Evolutionary conservation across 768 basidiomycete species (phyloP), one percentile per base, ranked within the genome.

Genomic region (Pleurotus salmoneostramineus): DNA sequence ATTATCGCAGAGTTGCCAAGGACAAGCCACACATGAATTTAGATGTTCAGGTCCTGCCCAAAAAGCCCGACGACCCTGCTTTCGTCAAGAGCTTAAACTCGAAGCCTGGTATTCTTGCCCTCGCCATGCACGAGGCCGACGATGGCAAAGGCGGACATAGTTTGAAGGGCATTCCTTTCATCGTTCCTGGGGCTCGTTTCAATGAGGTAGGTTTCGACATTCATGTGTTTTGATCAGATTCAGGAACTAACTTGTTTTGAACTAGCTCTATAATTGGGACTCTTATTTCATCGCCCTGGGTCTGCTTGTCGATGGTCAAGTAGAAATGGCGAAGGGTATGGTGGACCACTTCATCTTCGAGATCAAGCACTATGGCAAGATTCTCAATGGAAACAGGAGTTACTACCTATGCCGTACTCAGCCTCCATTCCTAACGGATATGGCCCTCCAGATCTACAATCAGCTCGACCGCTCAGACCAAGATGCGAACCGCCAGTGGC

Each of bases 321-420:
- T 96, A 32, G 83, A 87, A 58, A 91, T 98, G 85, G 96, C 97
- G 15, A 93, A 95, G 72, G 93, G 94, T 65, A 94, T 98, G 86
- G 95, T 98, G 45, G 97, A 98, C 56, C 96, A 99, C 71, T 99
- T 98, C 76, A 91, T 97, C 68, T 99, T 98, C 69, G 94, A 98
- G 78, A 97, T 99, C 78, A 93, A 87, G 75, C 92, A 97, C 73
- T 97, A 97, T 69, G 91, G 91, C 77, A 95, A 96, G 74, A 95
- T 95, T 65, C 76, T 98, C 63, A 99, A 99, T 70, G 96, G 96
- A 61, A 95, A 89, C 72, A 89, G 96, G 65, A 92, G 91, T 69
- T 89, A 87, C 82, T 99, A 99, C 71, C 85, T 99, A 58, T 92
- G 91, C 70, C 89, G 96, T 61, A 91, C 94, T 10, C 96, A 99